Conservation (phyloP, 2,329 filamentous ascomycete species). For the Teratosphaeria zuluensis region DNA sequence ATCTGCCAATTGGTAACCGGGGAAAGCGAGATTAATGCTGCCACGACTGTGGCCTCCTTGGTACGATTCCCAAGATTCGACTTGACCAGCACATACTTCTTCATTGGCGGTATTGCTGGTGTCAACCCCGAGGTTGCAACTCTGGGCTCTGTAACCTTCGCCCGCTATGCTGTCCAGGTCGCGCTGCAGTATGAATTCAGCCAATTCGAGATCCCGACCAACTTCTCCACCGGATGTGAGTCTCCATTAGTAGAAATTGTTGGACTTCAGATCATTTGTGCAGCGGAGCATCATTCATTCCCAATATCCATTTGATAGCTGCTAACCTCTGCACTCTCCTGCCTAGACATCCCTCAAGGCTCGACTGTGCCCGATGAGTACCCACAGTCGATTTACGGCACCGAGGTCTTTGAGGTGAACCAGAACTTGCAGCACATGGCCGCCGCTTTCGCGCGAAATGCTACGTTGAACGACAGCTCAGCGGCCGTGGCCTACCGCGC, state of each 20-base stretch:
- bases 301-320: background rate
- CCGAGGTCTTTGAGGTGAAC: conserved; percentile 35
- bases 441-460: conserved; percentile 25
- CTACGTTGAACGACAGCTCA: conserved; percentile 28
- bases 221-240: conserved; percentile 56
- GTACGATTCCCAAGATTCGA: conserved; percentile 54
- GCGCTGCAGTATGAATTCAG: conserved; percentile 70
- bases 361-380: conserved; percentile 40
- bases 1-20: conserved; percentile 63
- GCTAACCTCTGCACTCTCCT: background rate
- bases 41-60: conserved; percentile 54
- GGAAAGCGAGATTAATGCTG: conserved; percentile 59
- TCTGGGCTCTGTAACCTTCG: conserved; percentile 56
- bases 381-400: conserved; percentile 30
- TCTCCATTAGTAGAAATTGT: background rate
- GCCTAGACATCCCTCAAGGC: conserved; percentile 47
- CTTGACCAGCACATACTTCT: conserved; percentile 58
- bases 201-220: conserved; percentile 54
- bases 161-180: conserved; percentile 62
- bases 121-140: conserved; percentile 60
- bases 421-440: conserved; percentile 27
- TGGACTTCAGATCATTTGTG: background rate
- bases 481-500: conserved; percentile 29
- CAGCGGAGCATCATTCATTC: background rate
- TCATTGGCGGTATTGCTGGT: conserved; percentile 65